Conservation (phyloP, 352 stramenopile genomes). For the Phytophthora meadii region DNA sequence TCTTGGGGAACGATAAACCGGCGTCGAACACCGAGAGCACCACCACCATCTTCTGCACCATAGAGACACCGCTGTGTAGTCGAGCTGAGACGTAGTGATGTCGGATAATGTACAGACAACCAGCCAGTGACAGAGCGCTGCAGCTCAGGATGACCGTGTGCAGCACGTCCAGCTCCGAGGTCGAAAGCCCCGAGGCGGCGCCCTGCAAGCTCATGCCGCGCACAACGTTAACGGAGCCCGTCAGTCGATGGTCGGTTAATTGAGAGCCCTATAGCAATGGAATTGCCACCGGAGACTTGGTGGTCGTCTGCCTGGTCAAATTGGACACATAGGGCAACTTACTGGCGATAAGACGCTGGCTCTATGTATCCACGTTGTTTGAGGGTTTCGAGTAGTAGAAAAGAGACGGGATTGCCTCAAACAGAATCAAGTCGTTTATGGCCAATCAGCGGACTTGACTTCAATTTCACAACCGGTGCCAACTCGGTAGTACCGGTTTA, state of each 20-base stretch:
- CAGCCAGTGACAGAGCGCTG: constrained; percentile 50
- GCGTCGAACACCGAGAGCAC: constrained; percentile 75
- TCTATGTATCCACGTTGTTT: too few species aligned
- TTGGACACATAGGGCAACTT: too few species aligned
- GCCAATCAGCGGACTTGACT: too few species aligned
- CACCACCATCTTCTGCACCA: constrained; percentile 78
- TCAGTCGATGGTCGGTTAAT: neutral
- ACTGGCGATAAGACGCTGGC: too few species aligned
- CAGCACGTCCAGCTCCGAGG: constrained; percentile 36
- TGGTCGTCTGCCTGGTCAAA: too few species aligned
- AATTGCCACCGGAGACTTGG: constrained; percentile 1
- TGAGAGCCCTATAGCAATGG: neutral
- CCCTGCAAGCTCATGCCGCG: constrained; percentile 20
- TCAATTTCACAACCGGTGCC: too few species aligned
- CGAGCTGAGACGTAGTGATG: constrained; percentile 47
- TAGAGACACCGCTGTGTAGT: constrained; percentile 43
- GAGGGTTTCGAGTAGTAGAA: neutral
- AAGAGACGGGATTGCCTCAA: too few species aligned
- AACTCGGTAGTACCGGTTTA: too few species aligned
- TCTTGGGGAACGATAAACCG: constrained; percentile 55
- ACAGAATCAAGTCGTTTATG: too few species aligned
- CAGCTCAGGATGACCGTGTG: constrained; percentile 47
- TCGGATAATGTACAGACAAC: constrained; percentile 57
- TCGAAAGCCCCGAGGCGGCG: constrained; percentile 21
- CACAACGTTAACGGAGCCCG: constrained; percentile 31